Evolutionary conservation across 306 rosid species (phyloP).

Genomic region (Vigna radiata): DNA sequence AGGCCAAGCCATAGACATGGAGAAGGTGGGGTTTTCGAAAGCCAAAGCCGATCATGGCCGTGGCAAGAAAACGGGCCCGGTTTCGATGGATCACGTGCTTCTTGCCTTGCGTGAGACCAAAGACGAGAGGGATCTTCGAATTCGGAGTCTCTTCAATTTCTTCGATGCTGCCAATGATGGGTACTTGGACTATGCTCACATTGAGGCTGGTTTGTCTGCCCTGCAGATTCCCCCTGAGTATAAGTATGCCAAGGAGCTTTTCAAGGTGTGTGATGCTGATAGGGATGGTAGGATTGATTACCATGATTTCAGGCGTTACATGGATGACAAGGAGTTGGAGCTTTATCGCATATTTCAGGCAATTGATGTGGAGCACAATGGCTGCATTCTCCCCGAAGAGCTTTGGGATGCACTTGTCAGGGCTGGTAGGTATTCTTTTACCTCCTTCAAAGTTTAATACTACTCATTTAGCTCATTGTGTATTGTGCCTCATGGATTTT

Average conservation of each 20-base stretch:
- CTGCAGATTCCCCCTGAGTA: slow-evolving; percentile 63
- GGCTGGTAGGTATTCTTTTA: slow-evolving; percentile 66
- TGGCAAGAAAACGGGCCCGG: slow-evolving; percentile 44
- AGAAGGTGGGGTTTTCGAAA: slow-evolving; percentile 47
- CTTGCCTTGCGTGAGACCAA: slow-evolving; percentile 58
- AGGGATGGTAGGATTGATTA: slow-evolving; percentile 63
- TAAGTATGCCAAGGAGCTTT: slow-evolving; percentile 65
- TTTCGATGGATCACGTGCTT: slow-evolving; percentile 64
- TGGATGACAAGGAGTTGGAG: slow-evolving; percentile 67
- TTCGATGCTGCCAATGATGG: slow-evolving; percentile 57
- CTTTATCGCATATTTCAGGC: slow-evolving; percentile 68
- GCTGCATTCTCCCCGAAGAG: slow-evolving; percentile 66
- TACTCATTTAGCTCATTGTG: neutral
- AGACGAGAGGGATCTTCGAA: slow-evolving; percentile 65
- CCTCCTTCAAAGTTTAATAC: neutral
- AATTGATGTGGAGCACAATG: slow-evolving; percentile 64
- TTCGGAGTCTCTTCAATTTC: slow-evolving; percentile 60
- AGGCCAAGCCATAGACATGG: slow-evolving; percentile 56
- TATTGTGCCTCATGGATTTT: neutral
- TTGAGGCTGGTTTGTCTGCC: slow-evolving; percentile 63
- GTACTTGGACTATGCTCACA: slow-evolving; percentile 59
- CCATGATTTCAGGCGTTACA: slow-evolving; percentile 57
- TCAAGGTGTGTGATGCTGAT: slow-evolving; percentile 63
- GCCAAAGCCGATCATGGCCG: slow-evolving; percentile 48
- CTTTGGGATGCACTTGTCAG: slow-evolving; percentile 68